Percentiles rank a stretch among this genome's conserved stretches.
Evolutionary conservation across 2,329 filamentous ascomycete species (phyloP).

Genomic region (Fusarium sp.): DNA sequence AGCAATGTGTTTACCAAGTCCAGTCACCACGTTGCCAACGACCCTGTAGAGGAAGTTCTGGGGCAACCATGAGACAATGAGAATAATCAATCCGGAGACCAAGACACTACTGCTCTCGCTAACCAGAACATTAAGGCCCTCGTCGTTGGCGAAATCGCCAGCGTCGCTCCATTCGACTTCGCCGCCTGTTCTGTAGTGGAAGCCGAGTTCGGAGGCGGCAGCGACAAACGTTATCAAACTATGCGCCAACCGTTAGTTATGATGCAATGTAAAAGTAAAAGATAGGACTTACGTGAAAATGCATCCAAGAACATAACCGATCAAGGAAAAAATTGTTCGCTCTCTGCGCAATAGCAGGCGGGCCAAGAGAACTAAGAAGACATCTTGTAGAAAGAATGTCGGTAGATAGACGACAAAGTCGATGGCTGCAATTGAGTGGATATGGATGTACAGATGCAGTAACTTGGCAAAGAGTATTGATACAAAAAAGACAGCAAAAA

Average conservation of each 20-base stretch:
- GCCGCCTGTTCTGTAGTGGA: slow-evolving; percentile 50
- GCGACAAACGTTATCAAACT: slow-evolving; percentile 48
- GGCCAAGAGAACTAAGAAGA: slow-evolving; percentile 40
- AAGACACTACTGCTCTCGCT: slow-evolving; percentile 47
- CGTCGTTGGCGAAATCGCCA: slow-evolving; percentile 46
- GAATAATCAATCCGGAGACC: slow-evolving; percentile 37
- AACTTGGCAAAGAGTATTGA: slow-evolving; percentile 47
- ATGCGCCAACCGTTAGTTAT: slow-evolving; percentile 19
- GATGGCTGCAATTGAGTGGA: slow-evolving; percentile 40
- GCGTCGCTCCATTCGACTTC: slow-evolving; percentile 51
- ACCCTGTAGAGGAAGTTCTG: slow-evolving; percentile 41
- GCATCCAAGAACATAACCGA: slow-evolving; percentile 40
- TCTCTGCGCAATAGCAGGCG: slow-evolving; percentile 45
- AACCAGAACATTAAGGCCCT: slow-evolving; percentile 49
- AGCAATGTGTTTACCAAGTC: slow-evolving; percentile 30
- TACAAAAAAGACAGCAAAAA: slow-evolving; percentile 48
- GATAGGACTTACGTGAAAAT: slow-evolving; percentile 40
- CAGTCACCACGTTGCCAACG: slow-evolving; percentile 40
- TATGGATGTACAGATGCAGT: slow-evolving; percentile 47
- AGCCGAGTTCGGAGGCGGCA: slow-evolving; percentile 50
- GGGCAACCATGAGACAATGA: slow-evolving; percentile 42
- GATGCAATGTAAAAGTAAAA: neutral
- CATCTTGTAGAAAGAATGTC: slow-evolving; percentile 47
- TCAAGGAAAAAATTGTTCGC: slow-evolving; percentile 38
- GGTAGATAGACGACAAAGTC: slow-evolving; percentile 50